Base-by-base conservation (phyloP, 106 monocot genomes). In the Alisma plantagoaquatica region DNA sequence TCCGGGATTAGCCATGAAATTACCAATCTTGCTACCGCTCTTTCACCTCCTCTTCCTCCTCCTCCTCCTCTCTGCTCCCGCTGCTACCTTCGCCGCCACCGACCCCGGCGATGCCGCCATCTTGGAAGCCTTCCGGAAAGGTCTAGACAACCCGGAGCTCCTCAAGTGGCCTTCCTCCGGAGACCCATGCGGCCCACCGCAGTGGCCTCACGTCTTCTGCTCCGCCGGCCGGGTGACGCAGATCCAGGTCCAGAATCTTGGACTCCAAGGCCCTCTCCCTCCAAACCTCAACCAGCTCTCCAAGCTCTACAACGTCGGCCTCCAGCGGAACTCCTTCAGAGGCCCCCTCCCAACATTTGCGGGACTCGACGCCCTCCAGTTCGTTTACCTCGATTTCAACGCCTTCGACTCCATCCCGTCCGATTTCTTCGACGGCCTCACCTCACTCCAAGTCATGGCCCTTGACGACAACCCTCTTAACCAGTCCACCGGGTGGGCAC, bases 401-500 rank as follows among this genome's bases (percentile, higher is more conserved):
- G 43, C 46, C 31, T 91, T 91, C 46, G 72, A 80, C 51, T 46
- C 77, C 21, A 80, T 91, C 35, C 90, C 90, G 6, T 54, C 54
- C 1, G 90, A 91, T 67, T 91, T 91, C 77, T 84, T 84, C 43
- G 54, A 20, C 0, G 84, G 74, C 9, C 80, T 91, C 27, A 56
- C 61, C 17, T 56, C 46, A 12, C 54, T 91, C 12, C 77, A 71
- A 51, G 70, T 66, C 3, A 17, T 91, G 11, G 74, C 90, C 7
- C 59, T 91, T 8, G 67, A 76, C 29, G 2, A 66, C 3, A 91
- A 80, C 59, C 77, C 80, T 19, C 54, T 91, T 59, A 91, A 91
- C 48, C 18, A 43, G 31, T 64, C 59, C 44, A 60, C 63, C 31
- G 90, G 84, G 10, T 91, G 90, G 84, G 25, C 18, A 12, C 24